A percentile compares a stretch with the other conserved stretches of the same genome.
phyloP scores from a whole-genome alignment of 371 early-diverging fungal species.

The Apophysomyces trapeziformis region DNA sequence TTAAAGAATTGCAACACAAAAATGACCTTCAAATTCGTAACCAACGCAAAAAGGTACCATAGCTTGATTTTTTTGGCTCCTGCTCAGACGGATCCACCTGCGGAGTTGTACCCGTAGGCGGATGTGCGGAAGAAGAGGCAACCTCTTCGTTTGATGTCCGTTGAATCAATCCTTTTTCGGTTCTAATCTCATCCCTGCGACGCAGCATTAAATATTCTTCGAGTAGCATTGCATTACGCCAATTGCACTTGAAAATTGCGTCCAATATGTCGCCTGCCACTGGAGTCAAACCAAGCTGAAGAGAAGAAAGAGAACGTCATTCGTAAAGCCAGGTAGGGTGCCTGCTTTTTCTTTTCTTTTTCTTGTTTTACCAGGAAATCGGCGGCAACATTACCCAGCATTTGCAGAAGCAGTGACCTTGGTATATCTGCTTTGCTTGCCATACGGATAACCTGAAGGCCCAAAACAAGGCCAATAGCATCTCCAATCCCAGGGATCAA shows the following conservation, averaged over 20 bases:
- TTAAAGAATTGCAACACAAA: constrained; percentile 1
- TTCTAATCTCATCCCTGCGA: constrained; percentile 41
- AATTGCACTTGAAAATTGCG: constrained; percentile 52
- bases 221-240: constrained; percentile 48
- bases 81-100: not conserved
- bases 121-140: not conserved
- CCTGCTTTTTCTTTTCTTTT: not conserved
- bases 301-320: not conserved
- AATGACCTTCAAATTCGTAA: not conserved
- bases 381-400: constrained; percentile 50
- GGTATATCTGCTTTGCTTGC: constrained; percentile 47
- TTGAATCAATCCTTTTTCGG: constrained; percentile 27
- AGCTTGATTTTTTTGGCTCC: not conserved
- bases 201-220: constrained; percentile 48
- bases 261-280: constrained; percentile 56
- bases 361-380: constrained; percentile 44
- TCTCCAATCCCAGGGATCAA: constrained; percentile 57
- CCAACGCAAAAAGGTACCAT: not conserved
- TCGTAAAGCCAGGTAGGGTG: not conserved
- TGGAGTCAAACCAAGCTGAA: constrained; percentile 50
- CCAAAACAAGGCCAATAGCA: constrained; percentile 38
- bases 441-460: constrained; percentile 41
- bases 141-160: not conserved
- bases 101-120: not conserved
- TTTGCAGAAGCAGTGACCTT: constrained; percentile 32